Conservation (phyloP, 1,284 basidiomycete genomes). For the Peniophora sp. region DNA sequence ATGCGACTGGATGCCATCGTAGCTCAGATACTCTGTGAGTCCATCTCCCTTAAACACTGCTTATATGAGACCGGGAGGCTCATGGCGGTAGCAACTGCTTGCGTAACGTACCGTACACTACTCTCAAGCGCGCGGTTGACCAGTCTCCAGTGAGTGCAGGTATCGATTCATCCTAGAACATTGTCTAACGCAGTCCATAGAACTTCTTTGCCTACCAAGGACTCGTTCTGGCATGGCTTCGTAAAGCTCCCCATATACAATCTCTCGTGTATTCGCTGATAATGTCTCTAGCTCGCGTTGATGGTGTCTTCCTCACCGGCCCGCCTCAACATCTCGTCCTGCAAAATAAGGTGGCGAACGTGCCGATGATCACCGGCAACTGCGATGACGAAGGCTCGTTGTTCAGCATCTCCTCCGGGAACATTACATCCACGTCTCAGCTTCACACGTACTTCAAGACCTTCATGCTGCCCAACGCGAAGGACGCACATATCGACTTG, state of each 20-base stretch:
- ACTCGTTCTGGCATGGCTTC: slow-evolving; percentile 13
- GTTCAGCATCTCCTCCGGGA: slow-evolving; percentile 8
- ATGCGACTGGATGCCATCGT: slow-evolving; percentile 19
- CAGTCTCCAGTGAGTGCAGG: slow-evolving; percentile 10
- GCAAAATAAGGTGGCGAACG: slow-evolving; percentile 13
- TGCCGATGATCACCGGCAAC: slow-evolving; percentile 20
- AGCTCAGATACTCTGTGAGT: slow-evolving; percentile 22
- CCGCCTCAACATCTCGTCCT: slow-evolving; percentile 13
- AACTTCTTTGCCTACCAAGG: slow-evolving; percentile 6
- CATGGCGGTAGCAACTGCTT: slow-evolving; percentile 21
- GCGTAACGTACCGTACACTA: slow-evolving; percentile 21
- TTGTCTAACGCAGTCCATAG: neutral
- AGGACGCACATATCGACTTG: slow-evolving; percentile 4
- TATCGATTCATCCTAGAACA: no score
- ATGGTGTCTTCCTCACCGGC: slow-evolving; percentile 20
- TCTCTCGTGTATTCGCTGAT: no score
- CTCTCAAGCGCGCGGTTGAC: slow-evolving; percentile 22
- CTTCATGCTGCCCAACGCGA: slow-evolving; percentile 10
- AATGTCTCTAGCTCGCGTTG: slow-evolving; percentile 11
- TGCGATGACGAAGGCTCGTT: slow-evolving; percentile 13
- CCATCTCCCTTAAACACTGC: no score
- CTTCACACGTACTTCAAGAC: slow-evolving; percentile 2
- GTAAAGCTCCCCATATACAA: no score
- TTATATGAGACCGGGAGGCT: no score
- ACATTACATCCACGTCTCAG: slow-evolving; percentile 6